Evolutionary conservation across 1,284 basidiomycete genomes (phyloP), one percentile per base, ranked within the genome.

Genomic region (Peniophora sp.): DNA sequence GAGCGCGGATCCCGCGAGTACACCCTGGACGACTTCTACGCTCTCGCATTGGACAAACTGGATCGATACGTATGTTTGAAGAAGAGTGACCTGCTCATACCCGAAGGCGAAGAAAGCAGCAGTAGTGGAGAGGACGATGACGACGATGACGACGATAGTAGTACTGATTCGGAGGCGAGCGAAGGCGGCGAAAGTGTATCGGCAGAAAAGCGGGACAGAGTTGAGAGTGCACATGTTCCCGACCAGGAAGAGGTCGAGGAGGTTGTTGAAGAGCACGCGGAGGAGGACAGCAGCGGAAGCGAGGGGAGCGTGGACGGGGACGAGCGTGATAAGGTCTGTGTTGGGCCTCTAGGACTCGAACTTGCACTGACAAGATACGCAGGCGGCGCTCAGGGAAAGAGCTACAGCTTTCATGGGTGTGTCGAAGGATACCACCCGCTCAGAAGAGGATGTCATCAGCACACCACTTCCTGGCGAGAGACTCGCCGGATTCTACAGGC

Each of bases 381-480:
- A 82, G 76, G 71, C 72, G 24, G 78, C 76, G 22, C 62, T 94
- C 2, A 76, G 82, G 0, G 68, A 70, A 12, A 70, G 81, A 60
- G 90, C 88, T 0, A 74, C 78, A 0, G 77, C 73, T 0, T 91
- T 93, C 62, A 79, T 90, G 73, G 88, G 85, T 9, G 84, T 87
- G 0, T 66, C 80, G 0, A 88, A 83, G 60, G 86, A 90, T 56
- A 64, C 73, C 2, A 71, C 73, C 0, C 72, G 81, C 2, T 81
- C 85, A 0, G 71, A 78, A 0, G 89, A 92, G 59, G 92, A 94
- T 55, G 66, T 81, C 0, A 63, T 92, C 42, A 88, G 85, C 53
- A 95, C 92, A 0, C 94, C 94, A 0, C 72, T 87, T 5, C 91
- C 92, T 0, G 91, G 92, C n/a, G 94, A 97, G 64, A 90, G 86